Evolutionary conservation across 73 alveolate genomes (phyloP).

Genomic region (Paramecium biaurelia): DNA sequence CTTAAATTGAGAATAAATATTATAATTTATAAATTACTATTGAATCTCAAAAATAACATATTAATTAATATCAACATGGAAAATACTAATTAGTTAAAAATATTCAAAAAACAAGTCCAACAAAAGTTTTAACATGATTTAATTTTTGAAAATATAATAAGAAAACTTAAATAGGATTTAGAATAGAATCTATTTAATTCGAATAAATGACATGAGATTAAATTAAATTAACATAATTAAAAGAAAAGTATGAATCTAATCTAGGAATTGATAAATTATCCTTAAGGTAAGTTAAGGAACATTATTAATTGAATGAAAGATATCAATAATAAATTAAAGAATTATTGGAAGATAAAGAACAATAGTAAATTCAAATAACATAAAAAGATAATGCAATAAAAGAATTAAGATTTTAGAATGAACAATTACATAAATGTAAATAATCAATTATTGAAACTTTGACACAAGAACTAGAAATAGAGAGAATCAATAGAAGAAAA

Average conservation of each 20-base stretch:
- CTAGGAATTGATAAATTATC: neutral
- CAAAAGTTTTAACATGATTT: neutral
- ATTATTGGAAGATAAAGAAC: constrained; percentile 8
- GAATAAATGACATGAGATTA: neutral
- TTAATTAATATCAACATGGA: neutral
- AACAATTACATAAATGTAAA: neutral
- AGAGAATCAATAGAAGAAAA: neutral
- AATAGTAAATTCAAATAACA: neutral
- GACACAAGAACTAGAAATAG: constrained; percentile 22
- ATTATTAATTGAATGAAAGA: neutral
- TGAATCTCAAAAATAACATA: neutral
- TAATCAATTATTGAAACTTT: neutral
- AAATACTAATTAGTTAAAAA: neutral
- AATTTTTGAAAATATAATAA: neutral
- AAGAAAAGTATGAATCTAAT: neutral
- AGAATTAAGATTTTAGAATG: constrained; percentile 1
- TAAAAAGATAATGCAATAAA: neutral
- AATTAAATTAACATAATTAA: neutral
- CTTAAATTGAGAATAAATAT: neutral
- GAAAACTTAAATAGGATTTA: neutral
- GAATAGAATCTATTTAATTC: neutral
- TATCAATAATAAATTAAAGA: constrained; percentile 38
- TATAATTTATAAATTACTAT: neutral
- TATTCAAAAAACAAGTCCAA: neutral
- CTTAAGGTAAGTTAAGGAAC: constrained; percentile 5